Evolutionary conservation across 345 rosid species (phyloP).

Genomic region (Adansonia digitata): DNA sequence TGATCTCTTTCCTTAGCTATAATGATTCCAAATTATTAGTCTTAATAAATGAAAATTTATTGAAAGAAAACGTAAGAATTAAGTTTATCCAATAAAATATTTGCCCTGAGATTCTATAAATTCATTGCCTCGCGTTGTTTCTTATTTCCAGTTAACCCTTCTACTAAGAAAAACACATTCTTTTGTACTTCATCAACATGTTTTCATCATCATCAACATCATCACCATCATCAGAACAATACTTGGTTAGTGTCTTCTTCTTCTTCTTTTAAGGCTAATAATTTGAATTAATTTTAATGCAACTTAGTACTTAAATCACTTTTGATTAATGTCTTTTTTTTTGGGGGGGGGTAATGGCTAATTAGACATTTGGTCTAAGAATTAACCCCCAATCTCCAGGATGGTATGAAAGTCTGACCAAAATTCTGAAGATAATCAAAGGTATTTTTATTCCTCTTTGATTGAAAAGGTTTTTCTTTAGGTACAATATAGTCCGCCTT

Average conservation of each 20-base stretch:
- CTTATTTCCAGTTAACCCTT: no score
- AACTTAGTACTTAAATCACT: background rate
- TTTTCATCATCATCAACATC: background rate
- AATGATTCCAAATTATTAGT: no score
- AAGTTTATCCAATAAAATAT: no score
- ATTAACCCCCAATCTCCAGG: background rate
- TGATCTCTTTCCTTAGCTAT: no score
- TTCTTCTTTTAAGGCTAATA: background rate
- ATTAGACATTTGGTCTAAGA: background rate
- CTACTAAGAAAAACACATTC: no score
- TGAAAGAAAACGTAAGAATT: no score
- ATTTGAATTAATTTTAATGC: background rate
- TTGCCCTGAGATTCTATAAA: slow-evolving; percentile 2
- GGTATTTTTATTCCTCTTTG: no score
- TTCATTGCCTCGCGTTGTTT: no score
- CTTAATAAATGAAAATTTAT: no score
- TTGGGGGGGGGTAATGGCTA: background rate
- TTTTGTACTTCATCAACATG: background rate
- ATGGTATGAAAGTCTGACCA: slow-evolving; percentile 2
- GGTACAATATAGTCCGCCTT: no score
- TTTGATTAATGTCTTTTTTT: background rate
- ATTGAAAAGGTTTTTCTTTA: no score
- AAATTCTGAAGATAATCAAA: background rate
- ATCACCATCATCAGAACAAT: background rate
- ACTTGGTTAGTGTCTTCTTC: background rate